Base-by-base conservation (phyloP, 2,329 filamentous ascomycete genomes). In the Exophiala phaeomuriformis region DNA sequence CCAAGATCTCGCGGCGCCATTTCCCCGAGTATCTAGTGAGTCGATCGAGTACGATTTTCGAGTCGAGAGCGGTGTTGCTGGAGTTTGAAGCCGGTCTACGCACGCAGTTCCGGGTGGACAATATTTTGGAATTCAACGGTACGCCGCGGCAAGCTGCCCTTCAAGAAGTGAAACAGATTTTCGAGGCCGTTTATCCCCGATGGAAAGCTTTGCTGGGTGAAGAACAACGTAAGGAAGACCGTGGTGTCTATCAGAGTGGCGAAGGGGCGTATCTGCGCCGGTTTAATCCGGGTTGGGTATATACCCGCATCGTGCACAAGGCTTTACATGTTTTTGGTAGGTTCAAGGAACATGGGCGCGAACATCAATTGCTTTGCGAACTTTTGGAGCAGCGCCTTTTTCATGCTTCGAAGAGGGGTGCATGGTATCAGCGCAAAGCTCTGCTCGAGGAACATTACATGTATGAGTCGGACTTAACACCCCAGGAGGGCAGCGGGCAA, bases 381-480 rank as follows among this genome's bases (percentile, higher is more conserved):
- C 77, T 98, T 2, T 80, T 98, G 0, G 72, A 72, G 2, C 93
- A 98, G 66, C 80, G 80, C 3, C 77, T 96, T 0, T 97, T 97
- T 64, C 90, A 97, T 64, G 77, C 86, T 41, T 82, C 90, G 1
- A 81, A 90, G 30, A 81, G 93, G 40, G 93, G 93, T 0, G 82
- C 84, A 0, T 98, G 93, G 93, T 97, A 97, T 67, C 90, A 96
- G 66, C 86, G 93, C 19, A 95, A 94, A 70, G 93, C 91, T 1
- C 74, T 98, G 1, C 70, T 98, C 1, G 93, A 98, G 72, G 93
- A 98, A 67, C 90, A 94, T 66, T 97, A 98, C 68, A 90, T 97
- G 87, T 78, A 83, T 64, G 74, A 19, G 19, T 19, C 19, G 19
- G 19, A 77, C 3, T 66, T 86, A 4, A 76, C 74, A 31, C 72